Evolutionary conservation across 2,329 filamentous ascomycete genomes (phyloP), one percentile per base, ranked within the genome.

Genomic region (Lecanicillium sp.): DNA sequence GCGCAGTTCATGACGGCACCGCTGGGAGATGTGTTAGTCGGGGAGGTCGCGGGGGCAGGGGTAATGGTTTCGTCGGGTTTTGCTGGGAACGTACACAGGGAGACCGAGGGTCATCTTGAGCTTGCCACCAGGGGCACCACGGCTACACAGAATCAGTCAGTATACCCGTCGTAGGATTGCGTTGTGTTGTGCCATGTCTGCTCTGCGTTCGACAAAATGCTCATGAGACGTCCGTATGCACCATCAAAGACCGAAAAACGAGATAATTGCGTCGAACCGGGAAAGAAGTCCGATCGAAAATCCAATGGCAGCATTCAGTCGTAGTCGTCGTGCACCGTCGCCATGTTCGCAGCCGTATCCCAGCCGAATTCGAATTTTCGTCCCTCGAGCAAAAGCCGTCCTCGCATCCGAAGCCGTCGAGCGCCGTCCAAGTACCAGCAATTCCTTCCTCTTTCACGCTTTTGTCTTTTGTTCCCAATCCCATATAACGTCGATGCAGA

Each of bases 101-200:
- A 98, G 90, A 96, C 89, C 93, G 77, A 98, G 89, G 74, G 93
- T 96, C 93, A 98, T 98, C 87, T 95, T 97, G 69, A 97, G 87
- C 87, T 98, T 98, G 87, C 94, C 94, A 84, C 93, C 93, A 69
- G 90, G 87, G 81, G 89, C 86, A 87, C 86, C 87, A 83, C 89
- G 81, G 59, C 81, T 84, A 62, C 56, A 62, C 57, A 47, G 41
- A 44, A 52, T 44, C 59, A 51, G 65, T 71, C 60, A 71, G 66
- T 62, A 40, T 47, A 50, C 21, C 36, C 40, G 38, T 44, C 15
- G 10, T 30, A 37, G 17, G 21, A 14, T 33, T 42, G 35, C 38
- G 46, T 49, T 35, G 3, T 30, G 23, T 40, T 29, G 7, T 30
- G 37, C 37, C 44, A 35, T 21, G 32, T 45, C 42, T 49, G 29